Conservation (phyloP, 2,329 filamentous ascomycete genomes). For the Penicillium sp. region DNA sequence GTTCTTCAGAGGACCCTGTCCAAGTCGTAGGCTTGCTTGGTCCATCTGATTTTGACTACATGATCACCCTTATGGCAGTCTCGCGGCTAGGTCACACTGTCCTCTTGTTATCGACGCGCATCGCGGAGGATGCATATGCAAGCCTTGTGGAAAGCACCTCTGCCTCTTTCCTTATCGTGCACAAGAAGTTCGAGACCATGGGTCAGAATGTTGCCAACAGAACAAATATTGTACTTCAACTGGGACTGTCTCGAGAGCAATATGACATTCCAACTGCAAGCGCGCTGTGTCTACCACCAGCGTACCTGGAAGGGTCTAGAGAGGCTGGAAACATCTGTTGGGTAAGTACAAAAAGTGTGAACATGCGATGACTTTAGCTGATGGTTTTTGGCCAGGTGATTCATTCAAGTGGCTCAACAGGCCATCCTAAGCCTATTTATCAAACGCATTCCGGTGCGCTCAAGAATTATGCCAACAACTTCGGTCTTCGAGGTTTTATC, state of each 20-base stretch:
- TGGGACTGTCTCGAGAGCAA: background rate
- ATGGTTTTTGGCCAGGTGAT: conserved; percentile 45
- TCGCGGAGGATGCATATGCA: conserved; percentile 24
- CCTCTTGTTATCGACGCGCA: conserved; percentile 26
- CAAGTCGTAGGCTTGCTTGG: conserved; percentile 27
- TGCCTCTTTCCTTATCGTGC: conserved; percentile 20
- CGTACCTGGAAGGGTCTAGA: background rate
- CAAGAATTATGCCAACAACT: conserved; percentile 49
- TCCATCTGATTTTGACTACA: conserved; percentile 27
- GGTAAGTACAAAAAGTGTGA: background rate
- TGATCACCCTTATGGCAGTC: conserved; percentile 25
- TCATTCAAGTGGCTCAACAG: conserved; percentile 61
- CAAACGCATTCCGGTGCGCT: conserved; percentile 57
- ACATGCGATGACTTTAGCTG: background rate
- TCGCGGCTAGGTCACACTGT: conserved; percentile 27
- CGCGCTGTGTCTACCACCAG: background rate
- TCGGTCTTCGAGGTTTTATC: conserved; percentile 57
- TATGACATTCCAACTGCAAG: background rate
- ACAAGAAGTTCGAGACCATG: conserved; percentile 19
- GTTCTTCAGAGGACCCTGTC: conserved; percentile 21
- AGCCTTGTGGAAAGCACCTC: conserved; percentile 24
- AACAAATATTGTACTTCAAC: conserved; percentile 14
- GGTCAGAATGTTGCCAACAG: conserved; percentile 23
- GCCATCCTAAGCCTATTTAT: conserved; percentile 66
- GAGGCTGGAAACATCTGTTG: background rate